A percentile compares a stretch with the other conserved stretches of the same genome.
Conservation (phyloP, 495 filamentous ascomycete species). For the Neurospora africana region DNA sequence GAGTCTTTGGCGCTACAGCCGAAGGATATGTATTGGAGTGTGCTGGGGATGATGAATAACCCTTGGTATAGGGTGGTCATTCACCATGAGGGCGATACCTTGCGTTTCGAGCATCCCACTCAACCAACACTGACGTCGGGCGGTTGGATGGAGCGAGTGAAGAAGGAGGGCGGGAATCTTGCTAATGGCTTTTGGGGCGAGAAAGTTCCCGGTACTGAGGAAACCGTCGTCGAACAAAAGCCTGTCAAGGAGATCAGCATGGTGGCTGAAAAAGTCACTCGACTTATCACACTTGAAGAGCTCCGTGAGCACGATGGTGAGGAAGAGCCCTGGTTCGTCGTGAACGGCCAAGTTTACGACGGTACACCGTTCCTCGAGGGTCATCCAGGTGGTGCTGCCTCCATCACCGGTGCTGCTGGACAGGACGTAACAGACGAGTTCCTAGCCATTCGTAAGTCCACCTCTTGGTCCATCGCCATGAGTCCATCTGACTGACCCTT, state of each 20-base stretch:
- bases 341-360: constrained; percentile 89
- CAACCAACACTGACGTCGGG: constrained; percentile 69
- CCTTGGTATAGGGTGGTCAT: constrained; percentile 85
- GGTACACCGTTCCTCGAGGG: constrained; percentile 73
- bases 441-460: constrained; percentile 74
- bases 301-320: constrained; percentile 57
- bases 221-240: constrained; percentile 25
- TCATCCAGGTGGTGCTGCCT: constrained; percentile 83
- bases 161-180: constrained; percentile 74
- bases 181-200: constrained; percentile 85
- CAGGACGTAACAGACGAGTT: constrained; percentile 89
- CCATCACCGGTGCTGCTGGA: constrained; percentile 76
- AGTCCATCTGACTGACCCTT: background rate
- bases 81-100: constrained; percentile 50
- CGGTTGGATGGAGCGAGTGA: constrained; percentile 96
- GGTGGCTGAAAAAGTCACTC: constrained; percentile 58
- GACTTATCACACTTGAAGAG: constrained; percentile 59
- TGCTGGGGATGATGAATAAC: constrained; percentile 98
- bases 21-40: constrained; percentile 93
- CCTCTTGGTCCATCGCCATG: background rate
- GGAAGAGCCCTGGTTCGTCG: constrained; percentile 76
- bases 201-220: constrained; percentile 48
- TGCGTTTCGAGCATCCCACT: constrained; percentile 87
- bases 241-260: constrained; percentile 61
- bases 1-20: constrained; percentile 83